Conservation (phyloP, 768 basidiomycete species). For the Thelephora ganbajun region DNA sequence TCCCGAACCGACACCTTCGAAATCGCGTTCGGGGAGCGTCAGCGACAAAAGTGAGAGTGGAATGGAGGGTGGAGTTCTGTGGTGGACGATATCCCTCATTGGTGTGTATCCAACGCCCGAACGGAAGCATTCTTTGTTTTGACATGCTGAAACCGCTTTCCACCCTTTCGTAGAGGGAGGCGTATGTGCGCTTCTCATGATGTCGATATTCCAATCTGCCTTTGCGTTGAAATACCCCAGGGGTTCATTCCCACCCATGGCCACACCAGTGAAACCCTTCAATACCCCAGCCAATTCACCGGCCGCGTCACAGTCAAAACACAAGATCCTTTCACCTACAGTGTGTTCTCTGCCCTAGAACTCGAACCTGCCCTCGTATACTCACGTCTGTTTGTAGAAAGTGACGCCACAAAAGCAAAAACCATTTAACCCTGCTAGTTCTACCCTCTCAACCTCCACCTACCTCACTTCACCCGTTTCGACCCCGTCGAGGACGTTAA, state of each 20-base stretch:
- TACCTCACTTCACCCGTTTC: conserved; percentile 23
- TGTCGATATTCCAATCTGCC: conserved; percentile 19
- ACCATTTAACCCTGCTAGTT: conserved; percentile 3
- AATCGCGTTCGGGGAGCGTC: background rate
- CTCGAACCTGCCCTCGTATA: background rate
- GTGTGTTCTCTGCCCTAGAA: background rate
- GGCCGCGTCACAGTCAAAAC: background rate
- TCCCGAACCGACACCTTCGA: conserved; percentile 7
- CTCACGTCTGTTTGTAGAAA: conserved; percentile 1
- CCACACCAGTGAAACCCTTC: background rate
- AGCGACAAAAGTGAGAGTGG: background rate
- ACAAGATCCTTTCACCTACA: background rate
- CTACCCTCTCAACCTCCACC: conserved; percentile 8
- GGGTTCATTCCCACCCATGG: background rate
- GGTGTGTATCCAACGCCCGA: conserved; percentile 19
- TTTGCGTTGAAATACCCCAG: conserved; percentile 10
- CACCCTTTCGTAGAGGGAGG: conserved; percentile 18
- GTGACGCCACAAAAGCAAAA: conserved; percentile 16
- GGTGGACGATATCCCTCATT: conserved; percentile 18
- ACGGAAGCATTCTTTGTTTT: conserved; percentile 20
- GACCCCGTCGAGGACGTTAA: conserved; percentile 19
- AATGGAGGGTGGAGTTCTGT: background rate
- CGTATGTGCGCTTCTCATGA: conserved; percentile 11
- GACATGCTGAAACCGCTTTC: too few relatives aligned
- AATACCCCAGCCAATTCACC: background rate